Evolutionary conservation across 345 rosid genomes (phyloP).

Genomic region (Excoecaria agallocha): DNA sequence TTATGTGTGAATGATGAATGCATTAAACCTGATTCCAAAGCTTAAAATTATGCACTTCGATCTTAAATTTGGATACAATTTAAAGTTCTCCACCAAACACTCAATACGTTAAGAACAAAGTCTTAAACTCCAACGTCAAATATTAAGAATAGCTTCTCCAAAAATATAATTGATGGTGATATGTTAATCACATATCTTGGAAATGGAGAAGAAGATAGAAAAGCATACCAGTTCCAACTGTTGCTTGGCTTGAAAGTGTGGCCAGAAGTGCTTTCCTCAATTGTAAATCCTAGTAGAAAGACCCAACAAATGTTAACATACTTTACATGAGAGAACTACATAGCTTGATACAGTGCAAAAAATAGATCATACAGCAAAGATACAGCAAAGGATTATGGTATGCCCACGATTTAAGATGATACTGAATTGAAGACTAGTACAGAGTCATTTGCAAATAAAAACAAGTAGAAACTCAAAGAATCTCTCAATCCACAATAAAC

Average conservation of each 20-base stretch:
- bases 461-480: neutral
- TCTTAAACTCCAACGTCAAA: neutral
- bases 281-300: conserved; percentile 15
- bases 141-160: neutral
- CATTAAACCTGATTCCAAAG: neutral
- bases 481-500: neutral
- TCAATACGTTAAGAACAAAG: neutral
- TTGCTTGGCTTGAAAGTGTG: conserved; percentile 4
- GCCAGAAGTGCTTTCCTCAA: conserved; percentile 10
- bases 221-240: conserved; percentile 9
- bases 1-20: neutral
- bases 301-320: neutral
- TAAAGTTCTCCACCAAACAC: neutral
- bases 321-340: neutral
- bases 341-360: neutral
- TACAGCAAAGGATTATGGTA: neutral
- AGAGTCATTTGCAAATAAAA: neutral
- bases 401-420: neutral
- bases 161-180: neutral
- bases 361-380: neutral
- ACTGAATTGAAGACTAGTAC: neutral
- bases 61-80: neutral
- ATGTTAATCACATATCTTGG: neutral
- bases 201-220: neutral
- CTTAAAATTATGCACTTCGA: neutral